phyloP scores from a whole-genome alignment of 345 rosid genomes.

The Moricandia arvensis region DNA sequence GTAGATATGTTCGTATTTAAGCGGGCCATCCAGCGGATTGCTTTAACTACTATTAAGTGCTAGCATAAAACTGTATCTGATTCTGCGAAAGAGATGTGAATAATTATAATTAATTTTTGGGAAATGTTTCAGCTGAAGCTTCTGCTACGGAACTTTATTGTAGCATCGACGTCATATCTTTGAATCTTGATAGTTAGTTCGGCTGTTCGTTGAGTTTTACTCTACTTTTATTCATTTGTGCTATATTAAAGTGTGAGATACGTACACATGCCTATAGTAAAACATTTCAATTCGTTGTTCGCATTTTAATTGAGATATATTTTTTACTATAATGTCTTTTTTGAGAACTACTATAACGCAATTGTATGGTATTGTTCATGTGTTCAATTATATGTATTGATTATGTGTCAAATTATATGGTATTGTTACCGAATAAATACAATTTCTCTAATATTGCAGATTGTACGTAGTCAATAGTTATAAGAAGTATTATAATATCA shows the following conservation, averaged over 20 bases:
- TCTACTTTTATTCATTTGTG: not conserved
- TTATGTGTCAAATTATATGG: not conserved
- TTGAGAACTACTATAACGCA: no score
- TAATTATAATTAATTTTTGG: not conserved
- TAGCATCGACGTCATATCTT: constrained; percentile 8
- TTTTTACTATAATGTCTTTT: not conserved
- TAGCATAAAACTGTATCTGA: constrained; percentile 26
- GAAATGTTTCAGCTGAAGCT: constrained; percentile 26
- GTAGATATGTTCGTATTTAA: constrained; percentile 25
- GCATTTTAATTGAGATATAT: not conserved
- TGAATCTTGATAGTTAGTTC: constrained; percentile 33
- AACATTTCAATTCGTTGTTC: not conserved
- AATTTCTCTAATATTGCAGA: not conserved
- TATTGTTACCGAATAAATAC: not conserved
- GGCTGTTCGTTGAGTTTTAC: constrained; percentile 18
- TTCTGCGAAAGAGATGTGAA: constrained; percentile 2
- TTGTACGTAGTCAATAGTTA: no score
- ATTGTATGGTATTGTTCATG: no score
- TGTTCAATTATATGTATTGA: not conserved
- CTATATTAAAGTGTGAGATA: not conserved
- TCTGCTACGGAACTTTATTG: not conserved
- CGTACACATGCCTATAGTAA: not conserved
- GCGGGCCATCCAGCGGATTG: constrained; percentile 18
- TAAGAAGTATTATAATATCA: not conserved
- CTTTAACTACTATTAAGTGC: constrained; percentile 22